Conservation (phyloP, 345 rosid species). For the Psidium friedrichsthalianum region DNA sequence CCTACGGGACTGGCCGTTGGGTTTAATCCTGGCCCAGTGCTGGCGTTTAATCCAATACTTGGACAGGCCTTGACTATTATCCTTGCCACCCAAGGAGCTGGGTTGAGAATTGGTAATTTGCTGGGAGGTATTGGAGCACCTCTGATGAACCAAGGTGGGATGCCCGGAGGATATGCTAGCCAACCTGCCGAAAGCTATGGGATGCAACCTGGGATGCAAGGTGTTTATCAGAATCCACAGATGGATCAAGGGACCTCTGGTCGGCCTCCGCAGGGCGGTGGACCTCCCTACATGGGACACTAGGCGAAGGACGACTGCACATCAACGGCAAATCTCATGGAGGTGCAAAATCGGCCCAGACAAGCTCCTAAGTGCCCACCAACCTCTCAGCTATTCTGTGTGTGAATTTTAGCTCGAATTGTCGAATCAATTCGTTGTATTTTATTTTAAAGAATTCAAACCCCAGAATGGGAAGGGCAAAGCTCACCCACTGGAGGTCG, state of each 20-base stretch:
- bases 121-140: constrained; percentile 17
- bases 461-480: too few relatives aligned
- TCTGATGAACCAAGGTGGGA: constrained; percentile 17
- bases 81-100: constrained; percentile 29
- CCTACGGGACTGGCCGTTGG: constrained; percentile 31
- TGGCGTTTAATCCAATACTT: constrained; percentile 24
- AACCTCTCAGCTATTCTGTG: too few relatives aligned
- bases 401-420: too few relatives aligned
- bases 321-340: too few relatives aligned
- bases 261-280: constrained; percentile 26
- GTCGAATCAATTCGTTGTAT: too few relatives aligned
- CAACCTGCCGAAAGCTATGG: constrained; percentile 17
- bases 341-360: too few relatives aligned
- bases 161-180: constrained; percentile 16
- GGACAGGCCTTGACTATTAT: constrained; percentile 37
- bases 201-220: constrained; percentile 17
- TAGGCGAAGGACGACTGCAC: too few relatives aligned
- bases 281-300: constrained; percentile 27
- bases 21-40: constrained; percentile 23
- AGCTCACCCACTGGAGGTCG: too few relatives aligned
- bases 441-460: too few relatives aligned
- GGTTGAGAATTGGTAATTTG: constrained; percentile 23
- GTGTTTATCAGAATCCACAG: constrained; percentile 21
- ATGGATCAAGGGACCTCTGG: constrained; percentile 19
- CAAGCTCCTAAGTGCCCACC: too few relatives aligned